These are phyloP conservation scores for Trapa bicornis DNA, from an alignment of 345 rosid species.

Conservation along the genomic window DNA sequence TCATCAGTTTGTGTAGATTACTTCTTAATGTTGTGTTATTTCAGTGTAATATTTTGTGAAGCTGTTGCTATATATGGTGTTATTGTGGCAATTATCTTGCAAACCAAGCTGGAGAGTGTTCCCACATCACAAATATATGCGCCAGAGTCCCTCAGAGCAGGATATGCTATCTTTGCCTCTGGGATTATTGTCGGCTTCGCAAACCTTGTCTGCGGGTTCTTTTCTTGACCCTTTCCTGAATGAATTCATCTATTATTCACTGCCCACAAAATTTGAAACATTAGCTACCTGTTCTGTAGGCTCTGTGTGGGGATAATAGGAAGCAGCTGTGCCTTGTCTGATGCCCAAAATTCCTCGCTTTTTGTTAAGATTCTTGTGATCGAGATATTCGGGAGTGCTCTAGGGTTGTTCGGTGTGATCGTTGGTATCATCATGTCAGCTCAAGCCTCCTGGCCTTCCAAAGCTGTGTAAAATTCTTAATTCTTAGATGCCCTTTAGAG, in stretches of 20 bases:
- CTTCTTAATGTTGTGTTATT: not conserved
- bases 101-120: slow-evolving; percentile 94
- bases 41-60: slow-evolving; percentile 95
- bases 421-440: slow-evolving; percentile 99
- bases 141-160: slow-evolving; percentile 96
- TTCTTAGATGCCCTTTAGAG: not conserved
- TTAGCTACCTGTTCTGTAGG: slow-evolving; percentile 25
- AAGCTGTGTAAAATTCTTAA: slow-evolving; percentile 17
- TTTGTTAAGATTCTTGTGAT: slow-evolving; percentile 98
- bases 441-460: slow-evolving; percentile 95
- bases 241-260: not conserved
- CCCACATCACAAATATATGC: slow-evolving; percentile 55
- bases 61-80: slow-evolving; percentile 99
- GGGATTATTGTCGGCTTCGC: slow-evolving; percentile 99
- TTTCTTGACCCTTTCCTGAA: slow-evolving; percentile 13
- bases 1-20: not conserved
- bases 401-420: slow-evolving; percentile 95
- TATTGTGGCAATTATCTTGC: slow-evolving; percentile 89
- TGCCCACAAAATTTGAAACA: slow-evolving; percentile 1
- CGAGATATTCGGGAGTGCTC: slow-evolving; percentile 97
- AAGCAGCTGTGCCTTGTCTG: slow-evolving; percentile 95
- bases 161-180: slow-evolving; percentile 97
- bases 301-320: slow-evolving; percentile 95
- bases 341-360: slow-evolving; percentile 92
- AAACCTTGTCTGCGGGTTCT: slow-evolving; percentile 92